These are phyloP conservation scores for Delonix regia DNA, from an alignment of 306 rosid genomes.

Conservation along the genomic window DNA sequence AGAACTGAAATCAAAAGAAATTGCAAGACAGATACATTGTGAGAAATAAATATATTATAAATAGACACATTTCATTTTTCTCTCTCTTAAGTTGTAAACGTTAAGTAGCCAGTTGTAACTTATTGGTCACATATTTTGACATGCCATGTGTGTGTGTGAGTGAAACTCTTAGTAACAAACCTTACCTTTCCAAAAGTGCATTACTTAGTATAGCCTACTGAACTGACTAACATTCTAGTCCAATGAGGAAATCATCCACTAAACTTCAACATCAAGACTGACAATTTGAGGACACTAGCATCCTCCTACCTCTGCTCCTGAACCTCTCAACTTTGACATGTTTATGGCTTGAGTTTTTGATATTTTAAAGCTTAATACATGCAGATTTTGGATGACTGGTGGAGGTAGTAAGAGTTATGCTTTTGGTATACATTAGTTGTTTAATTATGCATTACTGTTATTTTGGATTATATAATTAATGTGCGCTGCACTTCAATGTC, in stretches of 20 bases:
- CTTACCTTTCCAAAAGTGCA: neutral
- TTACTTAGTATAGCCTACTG: neutral
- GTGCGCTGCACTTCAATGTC: neutral
- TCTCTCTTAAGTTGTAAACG: neutral
- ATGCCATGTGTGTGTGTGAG: neutral
- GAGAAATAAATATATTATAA: neutral
- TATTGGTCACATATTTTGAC: neutral
- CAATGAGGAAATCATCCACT: neutral
- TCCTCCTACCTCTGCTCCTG: neutral
- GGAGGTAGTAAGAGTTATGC: neutral
- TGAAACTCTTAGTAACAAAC: neutral
- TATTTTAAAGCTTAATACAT: neutral
- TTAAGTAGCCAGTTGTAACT: neutral
- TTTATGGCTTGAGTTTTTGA: neutral
- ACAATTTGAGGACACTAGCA: neutral
- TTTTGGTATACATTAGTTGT: neutral
- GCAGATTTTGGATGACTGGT: neutral
- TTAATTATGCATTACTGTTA: neutral
- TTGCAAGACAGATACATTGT: neutral
- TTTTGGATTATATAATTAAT: neutral
- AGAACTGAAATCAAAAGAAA: neutral
- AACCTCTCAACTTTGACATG: neutral
- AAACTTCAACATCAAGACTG: neutral
- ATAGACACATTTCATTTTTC: neutral
- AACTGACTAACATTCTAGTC: neutral